These are phyloP conservation scores for Phaeosphaeriaceae sp. DNA, from an alignment of 2,329 filamentous ascomycete genomes.

Conservation along the genomic window DNA sequence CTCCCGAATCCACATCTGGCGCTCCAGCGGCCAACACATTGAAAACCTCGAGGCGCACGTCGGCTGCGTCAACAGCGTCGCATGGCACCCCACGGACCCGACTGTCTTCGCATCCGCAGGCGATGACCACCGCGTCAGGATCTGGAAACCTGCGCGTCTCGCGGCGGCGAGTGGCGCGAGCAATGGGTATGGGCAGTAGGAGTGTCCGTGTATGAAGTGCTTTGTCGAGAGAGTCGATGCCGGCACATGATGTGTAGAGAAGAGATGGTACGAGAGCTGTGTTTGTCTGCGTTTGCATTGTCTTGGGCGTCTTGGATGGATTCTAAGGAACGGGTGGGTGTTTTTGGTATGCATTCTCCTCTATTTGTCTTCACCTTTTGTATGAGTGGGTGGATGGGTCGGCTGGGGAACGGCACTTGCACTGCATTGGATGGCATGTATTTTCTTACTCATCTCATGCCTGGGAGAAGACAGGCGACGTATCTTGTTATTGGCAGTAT, in stretches of 20 bases:
- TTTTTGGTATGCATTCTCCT: background rate
- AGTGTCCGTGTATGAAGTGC: background rate
- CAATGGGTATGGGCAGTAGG: constrained; percentile 35
- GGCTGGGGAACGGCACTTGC: background rate
- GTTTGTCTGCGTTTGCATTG: background rate
- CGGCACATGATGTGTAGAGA: too few species aligned
- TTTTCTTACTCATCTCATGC: background rate
- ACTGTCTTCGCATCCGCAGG: constrained; percentile 89
- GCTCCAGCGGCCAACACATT: constrained; percentile 79
- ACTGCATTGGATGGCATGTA: background rate
- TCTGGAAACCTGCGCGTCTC: constrained; percentile 61
- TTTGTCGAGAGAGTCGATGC: background rate
- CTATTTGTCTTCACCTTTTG: background rate
- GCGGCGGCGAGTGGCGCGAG: constrained; percentile 16
- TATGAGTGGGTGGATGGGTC: background rate
- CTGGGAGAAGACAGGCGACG: background rate
- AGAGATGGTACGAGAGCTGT: background rate
- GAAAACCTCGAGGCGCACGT: constrained; percentile 78
- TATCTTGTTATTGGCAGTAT: background rate
- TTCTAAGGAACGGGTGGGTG: background rate
- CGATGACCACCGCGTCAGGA: constrained; percentile 83
- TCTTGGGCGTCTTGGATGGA: background rate
- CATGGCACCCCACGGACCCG: constrained; percentile 86
- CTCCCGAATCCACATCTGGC: constrained; percentile 83
- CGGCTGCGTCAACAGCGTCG: constrained; percentile 82